Base-by-base conservation (phyloP, 73 alveolate genomes). In the Uronychia setigera region DNA sequence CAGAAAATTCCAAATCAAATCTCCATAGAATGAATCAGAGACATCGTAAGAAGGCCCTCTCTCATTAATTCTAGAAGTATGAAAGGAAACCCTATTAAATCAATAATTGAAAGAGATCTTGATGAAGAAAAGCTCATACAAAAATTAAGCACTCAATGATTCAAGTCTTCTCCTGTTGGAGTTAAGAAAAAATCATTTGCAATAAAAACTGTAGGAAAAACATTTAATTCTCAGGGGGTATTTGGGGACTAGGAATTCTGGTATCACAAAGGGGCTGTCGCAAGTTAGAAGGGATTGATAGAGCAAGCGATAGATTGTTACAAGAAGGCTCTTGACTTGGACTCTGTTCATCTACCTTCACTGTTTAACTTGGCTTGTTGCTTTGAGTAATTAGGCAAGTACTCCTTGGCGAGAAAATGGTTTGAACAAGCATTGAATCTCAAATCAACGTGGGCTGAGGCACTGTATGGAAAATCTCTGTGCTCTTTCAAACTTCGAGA, bases 221-320 rank as follows among this genome's bases (percentile, higher is more conserved):
- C n/a, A 19, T 19, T 19, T 46, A 11, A 46, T 11, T 11, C 67
- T 46, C 67, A 46, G 67, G 67, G 67, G 67, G 67, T 76, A 30
- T 76, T 76, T 31, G 29, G 32, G 32, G 81, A 76, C 59, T 28
- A 28, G 28, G 81, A 76, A 5, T 76, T 26, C 30, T 76, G 81
- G 81, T 76, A 76, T 32, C 28, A 76, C 30, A 76, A 76, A 76
- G 81, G 81, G 27, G 19, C 9, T 26, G 32, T 76, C 1, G 81
- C 81, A 5, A 29, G 59, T 27, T 13, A 25, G 31, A 32, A 76
- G 46, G 32, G 32, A 1, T 5, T 28, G 32, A 26, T 76, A 28
- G 81, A 76, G 59, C 81, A 28, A 26, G 81, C 81, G 27, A 76
- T 76, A 1, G 59, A 76, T 25, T 76, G 81, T 58, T 76, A 76